Percentiles rank a stretch among this genome's conserved stretches.
Conservation (phyloP, 2,329 filamentous ascomycete genomes). For the Cytospora chrysosperma region DNA sequence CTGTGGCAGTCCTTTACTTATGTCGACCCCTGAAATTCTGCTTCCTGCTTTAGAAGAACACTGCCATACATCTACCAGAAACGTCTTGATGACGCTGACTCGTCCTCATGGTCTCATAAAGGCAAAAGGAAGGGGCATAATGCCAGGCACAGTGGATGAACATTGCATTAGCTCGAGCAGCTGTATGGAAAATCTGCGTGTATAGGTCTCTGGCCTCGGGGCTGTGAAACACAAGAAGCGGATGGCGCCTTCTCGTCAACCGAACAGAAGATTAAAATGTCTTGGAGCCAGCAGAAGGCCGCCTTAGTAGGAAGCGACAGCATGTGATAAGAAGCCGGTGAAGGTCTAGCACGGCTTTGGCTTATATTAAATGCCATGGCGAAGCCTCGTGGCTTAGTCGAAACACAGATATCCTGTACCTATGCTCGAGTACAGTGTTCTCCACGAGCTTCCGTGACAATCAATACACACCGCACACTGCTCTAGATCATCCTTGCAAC, state of each 20-base stretch:
- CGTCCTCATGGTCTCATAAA: background rate
- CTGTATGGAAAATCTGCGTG: background rate
- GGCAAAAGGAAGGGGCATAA: background rate
- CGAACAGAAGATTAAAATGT: background rate
- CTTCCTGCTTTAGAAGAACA: background rate
- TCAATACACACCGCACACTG: background rate
- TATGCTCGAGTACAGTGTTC: background rate
- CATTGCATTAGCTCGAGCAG: background rate
- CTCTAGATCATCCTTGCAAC: background rate
- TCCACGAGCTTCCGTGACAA: background rate
- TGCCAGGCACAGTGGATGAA: background rate
- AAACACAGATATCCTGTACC: background rate
- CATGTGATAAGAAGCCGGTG: background rate
- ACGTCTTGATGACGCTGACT: background rate
- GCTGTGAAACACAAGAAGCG: background rate
- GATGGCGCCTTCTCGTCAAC: background rate
- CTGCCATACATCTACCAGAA: background rate
- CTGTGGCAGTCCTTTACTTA: background rate
- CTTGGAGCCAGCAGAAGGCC: background rate
- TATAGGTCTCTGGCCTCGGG: background rate
- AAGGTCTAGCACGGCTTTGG: background rate
- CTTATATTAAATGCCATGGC: background rate
- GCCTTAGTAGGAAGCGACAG: background rate
- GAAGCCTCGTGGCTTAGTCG: background rate
- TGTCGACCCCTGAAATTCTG: conserved; percentile 5